Percentiles rank a stretch among this genome's conserved stretches.
Evolutionary conservation across 73 alveolate species (phyloP).

Genomic region (Tetrahymena borealis): DNA sequence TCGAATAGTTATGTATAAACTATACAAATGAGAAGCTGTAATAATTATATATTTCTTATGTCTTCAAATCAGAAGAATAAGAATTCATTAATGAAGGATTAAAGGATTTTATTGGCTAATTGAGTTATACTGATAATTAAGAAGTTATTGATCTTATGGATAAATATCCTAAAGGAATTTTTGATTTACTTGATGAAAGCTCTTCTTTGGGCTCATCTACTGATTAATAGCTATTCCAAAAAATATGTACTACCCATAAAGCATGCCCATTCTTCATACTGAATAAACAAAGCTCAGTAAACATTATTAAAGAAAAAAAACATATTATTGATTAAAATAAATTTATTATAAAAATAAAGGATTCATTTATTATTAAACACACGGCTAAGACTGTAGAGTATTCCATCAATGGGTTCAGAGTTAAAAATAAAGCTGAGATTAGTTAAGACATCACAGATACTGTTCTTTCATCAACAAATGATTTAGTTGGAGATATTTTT

Average conservation of each 20-base stretch:
- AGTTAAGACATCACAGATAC: constrained; percentile 8
- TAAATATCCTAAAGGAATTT: constrained; percentile 43
- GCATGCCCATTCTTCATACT: background rate
- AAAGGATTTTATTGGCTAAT: constrained; percentile 10
- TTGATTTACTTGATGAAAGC: constrained; percentile 29
- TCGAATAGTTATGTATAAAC: constrained; percentile 86
- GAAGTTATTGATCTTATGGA: constrained; percentile 54
- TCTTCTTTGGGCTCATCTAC: constrained; percentile 13
- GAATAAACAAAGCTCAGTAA: constrained; percentile 14
- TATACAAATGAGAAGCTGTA: constrained; percentile 89
- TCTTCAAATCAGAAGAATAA: constrained; percentile 72
- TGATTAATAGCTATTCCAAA: constrained; percentile 18
- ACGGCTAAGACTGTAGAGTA: constrained; percentile 86
- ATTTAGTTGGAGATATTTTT: constrained; percentile 2
- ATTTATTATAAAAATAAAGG: constrained; percentile 4
- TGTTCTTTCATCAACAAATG: constrained; percentile 12
- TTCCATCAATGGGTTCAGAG: constrained; percentile 69
- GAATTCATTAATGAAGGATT: constrained; percentile 42
- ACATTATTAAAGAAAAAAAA: background rate
- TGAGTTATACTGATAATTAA: constrained; percentile 48
- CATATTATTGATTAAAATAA: constrained; percentile 22
- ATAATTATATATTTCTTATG: constrained; percentile 78
- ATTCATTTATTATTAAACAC: constrained; percentile 57
- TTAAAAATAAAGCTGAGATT: constrained; percentile 83
- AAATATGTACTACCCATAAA: constrained; percentile 27